Evolutionary conservation across 768 basidiomycete species (phyloP).

Genomic region (Rhodosporidiobolus sp.): DNA sequence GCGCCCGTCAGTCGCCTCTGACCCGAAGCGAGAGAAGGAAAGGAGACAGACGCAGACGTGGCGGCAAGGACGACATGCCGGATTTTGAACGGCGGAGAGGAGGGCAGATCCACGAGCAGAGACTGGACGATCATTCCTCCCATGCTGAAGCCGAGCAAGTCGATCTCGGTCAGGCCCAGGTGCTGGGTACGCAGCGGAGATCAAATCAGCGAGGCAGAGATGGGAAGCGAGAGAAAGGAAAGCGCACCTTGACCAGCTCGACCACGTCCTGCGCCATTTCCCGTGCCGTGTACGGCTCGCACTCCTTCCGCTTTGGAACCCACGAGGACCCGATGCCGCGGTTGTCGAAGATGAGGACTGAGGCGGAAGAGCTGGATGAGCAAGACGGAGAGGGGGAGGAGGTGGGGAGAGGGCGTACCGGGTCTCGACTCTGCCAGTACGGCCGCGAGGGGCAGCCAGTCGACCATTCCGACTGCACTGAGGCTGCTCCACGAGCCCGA

Average conservation of each 20-base stretch:
- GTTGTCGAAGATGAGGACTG: constrained; percentile 36
- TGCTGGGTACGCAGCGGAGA: neutral
- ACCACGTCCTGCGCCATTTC: constrained; percentile 20
- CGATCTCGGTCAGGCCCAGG: constrained; percentile 13
- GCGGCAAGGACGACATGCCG: constrained; percentile 29
- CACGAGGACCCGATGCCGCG: constrained; percentile 30
- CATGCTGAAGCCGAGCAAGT: constrained; percentile 38
- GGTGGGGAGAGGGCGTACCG: neutral
- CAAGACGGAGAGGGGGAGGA: no score
- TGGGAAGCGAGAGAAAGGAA: no score
- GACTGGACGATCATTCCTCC: constrained; percentile 32
- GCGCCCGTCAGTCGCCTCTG: neutral
- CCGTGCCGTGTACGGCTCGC: constrained; percentile 1
- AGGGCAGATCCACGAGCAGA: constrained; percentile 7
- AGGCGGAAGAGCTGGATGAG: neutral
- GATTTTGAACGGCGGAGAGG: constrained; percentile 20
- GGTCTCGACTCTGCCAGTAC: constrained; percentile 5
- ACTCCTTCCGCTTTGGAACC: neutral
- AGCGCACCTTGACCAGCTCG: constrained; percentile 14
- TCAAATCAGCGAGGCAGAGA: neutral
- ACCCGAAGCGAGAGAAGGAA: neutral
- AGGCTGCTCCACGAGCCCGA: neutral
- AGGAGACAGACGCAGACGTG: constrained; percentile 22
- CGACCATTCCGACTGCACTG: constrained; percentile 31
- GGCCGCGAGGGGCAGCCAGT: constrained; percentile 31